Evolutionary conservation across 257 asterid genomes (phyloP).

Genomic region (Solanum rostratum): DNA sequence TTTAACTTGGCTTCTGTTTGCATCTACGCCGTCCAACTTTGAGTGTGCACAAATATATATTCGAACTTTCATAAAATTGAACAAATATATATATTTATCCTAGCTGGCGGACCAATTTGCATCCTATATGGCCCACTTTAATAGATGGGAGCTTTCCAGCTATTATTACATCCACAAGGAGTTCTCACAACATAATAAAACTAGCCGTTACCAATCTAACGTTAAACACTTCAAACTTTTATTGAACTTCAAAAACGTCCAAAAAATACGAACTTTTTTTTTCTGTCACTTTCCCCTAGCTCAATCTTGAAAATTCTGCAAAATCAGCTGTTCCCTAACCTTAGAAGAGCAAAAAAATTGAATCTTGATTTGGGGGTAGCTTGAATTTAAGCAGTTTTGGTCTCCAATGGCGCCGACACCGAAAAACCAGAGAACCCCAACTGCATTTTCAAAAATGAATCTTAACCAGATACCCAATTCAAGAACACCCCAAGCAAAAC

Average conservation of each 20-base stretch:
- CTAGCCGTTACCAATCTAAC: background rate
- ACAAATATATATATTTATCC: too few relatives aligned
- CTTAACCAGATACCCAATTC: conserved; percentile 15
- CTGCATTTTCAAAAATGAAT: conserved; percentile 23
- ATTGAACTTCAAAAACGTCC: background rate
- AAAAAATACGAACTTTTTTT: background rate
- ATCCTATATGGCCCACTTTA: background rate
- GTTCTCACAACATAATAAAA: background rate
- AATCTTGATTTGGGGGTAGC: background rate
- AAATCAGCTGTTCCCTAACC: background rate
- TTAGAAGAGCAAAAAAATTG: background rate
- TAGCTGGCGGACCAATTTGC: too few relatives aligned
- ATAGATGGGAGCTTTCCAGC: background rate
- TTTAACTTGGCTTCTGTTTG: too few relatives aligned
- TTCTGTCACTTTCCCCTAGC: background rate
- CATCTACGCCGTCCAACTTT: too few relatives aligned
- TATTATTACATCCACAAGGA: background rate
- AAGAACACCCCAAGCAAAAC: conserved; percentile 57
- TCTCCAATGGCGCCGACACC: conserved; percentile 53
- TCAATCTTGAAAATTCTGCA: background rate
- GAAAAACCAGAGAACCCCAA: conserved; percentile 13
- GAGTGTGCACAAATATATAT: too few relatives aligned
- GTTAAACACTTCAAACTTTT: background rate
- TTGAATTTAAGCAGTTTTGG: background rate
- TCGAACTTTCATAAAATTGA: too few relatives aligned